phyloP scores from a whole-genome alignment of 2,329 filamentous ascomycete genomes.

The Graphilbum sp. region DNA sequence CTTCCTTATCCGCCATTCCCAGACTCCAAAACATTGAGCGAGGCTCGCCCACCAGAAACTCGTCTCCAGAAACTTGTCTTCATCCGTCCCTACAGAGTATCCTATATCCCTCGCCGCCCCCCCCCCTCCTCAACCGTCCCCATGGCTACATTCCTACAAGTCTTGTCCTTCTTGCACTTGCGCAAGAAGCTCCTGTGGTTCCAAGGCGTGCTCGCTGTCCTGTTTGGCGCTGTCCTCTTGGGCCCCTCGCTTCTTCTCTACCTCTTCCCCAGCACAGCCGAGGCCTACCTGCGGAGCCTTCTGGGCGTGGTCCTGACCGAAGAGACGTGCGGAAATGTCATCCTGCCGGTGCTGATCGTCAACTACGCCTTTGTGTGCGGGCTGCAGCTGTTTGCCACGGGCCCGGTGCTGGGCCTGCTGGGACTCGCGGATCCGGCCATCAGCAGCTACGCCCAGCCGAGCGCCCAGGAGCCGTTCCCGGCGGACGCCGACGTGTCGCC shows the following conservation, averaged over 20 bases:
- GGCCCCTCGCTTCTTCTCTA: neutral
- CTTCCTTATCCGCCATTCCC: neutral
- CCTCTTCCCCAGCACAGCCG: neutral
- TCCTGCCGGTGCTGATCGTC: neutral
- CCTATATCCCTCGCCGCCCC: too few relatives aligned
- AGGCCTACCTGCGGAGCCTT: neutral
- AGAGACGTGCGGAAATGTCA: neutral
- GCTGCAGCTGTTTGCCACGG: slow-evolving; percentile 1
- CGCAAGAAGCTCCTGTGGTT: neutral
- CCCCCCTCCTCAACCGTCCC: too few relatives aligned
- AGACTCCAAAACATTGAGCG: too few relatives aligned
- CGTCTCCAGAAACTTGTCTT: too few relatives aligned
- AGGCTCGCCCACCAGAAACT: too few relatives aligned
- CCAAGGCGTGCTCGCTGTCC: neutral
- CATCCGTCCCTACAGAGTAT: too few relatives aligned
- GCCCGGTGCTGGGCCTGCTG: too few relatives aligned
- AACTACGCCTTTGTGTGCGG: slow-evolving; percentile 6
- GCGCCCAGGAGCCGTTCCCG: neutral
- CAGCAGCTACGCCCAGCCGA: neutral
- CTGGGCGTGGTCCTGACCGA: neutral
- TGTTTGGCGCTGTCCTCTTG: neutral
- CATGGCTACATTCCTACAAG: neutral
- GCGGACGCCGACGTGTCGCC: neutral
- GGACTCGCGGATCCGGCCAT: neutral
- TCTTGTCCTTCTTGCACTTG: neutral